Evolutionary conservation across 495 filamentous ascomycete genomes (phyloP).

Genomic region (Talaromyces ruber): DNA sequence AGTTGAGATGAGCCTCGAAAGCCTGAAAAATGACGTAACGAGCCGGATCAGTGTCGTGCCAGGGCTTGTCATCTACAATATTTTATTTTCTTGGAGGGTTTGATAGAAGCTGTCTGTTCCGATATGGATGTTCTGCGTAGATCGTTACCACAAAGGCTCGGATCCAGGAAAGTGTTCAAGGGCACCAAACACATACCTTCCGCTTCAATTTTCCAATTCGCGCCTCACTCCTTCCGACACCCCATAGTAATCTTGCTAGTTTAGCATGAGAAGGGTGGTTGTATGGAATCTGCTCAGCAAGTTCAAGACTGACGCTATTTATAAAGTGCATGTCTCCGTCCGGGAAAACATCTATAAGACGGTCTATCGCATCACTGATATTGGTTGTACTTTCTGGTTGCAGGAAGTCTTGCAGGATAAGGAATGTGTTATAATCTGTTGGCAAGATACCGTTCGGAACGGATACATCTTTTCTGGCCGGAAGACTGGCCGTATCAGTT

Average conservation of each 20-base stretch:
- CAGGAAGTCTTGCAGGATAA: background rate
- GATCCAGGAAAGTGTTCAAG: no score
- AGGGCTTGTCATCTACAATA: background rate
- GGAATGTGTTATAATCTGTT: background rate
- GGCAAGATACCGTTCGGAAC: background rate
- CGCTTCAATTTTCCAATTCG: no score
- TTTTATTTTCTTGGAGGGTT: background rate
- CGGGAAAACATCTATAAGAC: no score
- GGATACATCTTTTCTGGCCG: background rate
- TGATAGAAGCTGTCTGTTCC: background rate
- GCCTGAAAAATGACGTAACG: background rate
- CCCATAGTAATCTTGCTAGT: no score
- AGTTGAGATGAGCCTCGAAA: background rate
- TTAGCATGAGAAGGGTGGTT: no score
- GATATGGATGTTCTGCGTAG: background rate
- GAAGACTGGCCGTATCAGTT: background rate
- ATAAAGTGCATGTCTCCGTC: background rate
- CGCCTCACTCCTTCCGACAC: no score
- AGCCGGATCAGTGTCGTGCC: background rate
- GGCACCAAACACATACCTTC: no score
- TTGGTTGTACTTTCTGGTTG: background rate
- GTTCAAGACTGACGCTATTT: background rate
- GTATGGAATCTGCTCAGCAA: no score
- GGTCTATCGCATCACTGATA: no score
- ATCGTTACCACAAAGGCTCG: no score